Percentiles rank a stretch among this genome's conserved stretches.
These are phyloP conservation scores for Calonectria crousiana DNA, from an alignment of 2,329 filamentous ascomycete genomes.

Conservation along the genomic window DNA sequence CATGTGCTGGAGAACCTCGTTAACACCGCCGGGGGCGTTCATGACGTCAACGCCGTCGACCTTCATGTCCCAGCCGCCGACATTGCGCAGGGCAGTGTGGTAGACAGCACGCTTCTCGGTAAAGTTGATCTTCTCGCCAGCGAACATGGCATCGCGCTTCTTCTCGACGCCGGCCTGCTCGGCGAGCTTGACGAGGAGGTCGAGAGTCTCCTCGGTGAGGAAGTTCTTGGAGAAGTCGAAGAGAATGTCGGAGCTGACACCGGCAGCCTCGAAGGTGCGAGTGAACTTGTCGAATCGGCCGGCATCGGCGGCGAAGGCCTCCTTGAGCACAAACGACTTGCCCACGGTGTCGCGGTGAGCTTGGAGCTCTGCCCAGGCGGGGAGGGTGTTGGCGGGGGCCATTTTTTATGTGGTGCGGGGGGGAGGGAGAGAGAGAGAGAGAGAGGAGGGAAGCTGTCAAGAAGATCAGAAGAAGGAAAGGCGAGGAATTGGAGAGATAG, in stretches of 20 bases:
- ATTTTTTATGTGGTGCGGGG: constrained; percentile 55
- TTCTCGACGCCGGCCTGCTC: constrained; percentile 92
- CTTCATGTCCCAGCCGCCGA: constrained; percentile 82
- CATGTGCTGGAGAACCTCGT: constrained; percentile 94
- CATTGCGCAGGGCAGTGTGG: constrained; percentile 93
- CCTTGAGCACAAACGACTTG: constrained; percentile 92
- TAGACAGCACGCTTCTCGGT: constrained; percentile 97
- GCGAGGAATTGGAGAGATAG: not conserved
- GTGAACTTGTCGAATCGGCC: constrained; percentile 91
- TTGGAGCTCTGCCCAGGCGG: constrained; percentile 91
- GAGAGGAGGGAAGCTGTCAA: not conserved
- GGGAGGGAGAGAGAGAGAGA: too few relatives aligned
- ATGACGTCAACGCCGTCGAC: constrained; percentile 96
- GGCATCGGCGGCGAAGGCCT: constrained; percentile 90
- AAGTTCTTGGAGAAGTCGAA: constrained; percentile 99
- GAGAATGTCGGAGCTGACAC: constrained; percentile 87
- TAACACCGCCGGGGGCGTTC: constrained; percentile 87
- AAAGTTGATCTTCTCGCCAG: constrained; percentile 98
- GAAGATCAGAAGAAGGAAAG: constrained; percentile 19
- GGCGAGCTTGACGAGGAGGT: constrained; percentile 88
- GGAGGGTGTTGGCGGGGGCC: constrained; percentile 87
- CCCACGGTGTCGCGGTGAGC: constrained; percentile 88
- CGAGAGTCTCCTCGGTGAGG: constrained; percentile 90
- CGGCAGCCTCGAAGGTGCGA: constrained; percentile 85
- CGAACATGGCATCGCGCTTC: constrained; percentile 97